Evolutionary conservation across 73 alveolate species (phyloP), one percentile per base, ranked within the genome.

Genomic region (Effrenium voratum): DNA sequence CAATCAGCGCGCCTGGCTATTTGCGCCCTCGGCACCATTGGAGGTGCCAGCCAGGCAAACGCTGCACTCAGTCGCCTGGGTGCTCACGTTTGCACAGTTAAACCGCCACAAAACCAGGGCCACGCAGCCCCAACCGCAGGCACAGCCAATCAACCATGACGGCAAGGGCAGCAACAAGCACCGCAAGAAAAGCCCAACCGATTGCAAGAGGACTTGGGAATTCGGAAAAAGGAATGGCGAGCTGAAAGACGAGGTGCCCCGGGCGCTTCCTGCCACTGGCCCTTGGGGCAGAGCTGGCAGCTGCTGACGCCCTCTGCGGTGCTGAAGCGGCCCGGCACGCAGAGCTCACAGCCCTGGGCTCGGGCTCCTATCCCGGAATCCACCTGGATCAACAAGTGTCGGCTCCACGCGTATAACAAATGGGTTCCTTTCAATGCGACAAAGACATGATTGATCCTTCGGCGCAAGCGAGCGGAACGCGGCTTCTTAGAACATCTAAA

Each of bases 301-400:
- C 50, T 40, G 47, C 50, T 30, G 10, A 83, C 0, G 68, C 84
- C 95, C 59, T 24, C 83, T 19, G 38, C 70, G 40, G 83, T 55
- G 41, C 82, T 76, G 84, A 44, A 43, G 49, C 95, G 82, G 47
- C 95, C 95, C 16, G 95, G 83, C 38, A 75, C 83, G 36, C 95
- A 86, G 50, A 66, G 49, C 50, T 86, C 95, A 32, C 95, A 86
- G 83, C 50, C 92, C 92, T 82, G 40, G 75, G 13, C n/a, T n/a
- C n/a, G n/a, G n/a, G n/a, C n/a, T n/a, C n/a, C n/a, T n/a, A n/a
- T n/a, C n/a, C n/a, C n/a, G n/a, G n/a, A n/a, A n/a, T n/a, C n/a
- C n/a, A n/a, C n/a, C n/a, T n/a, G n/a, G n/a, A n/a, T n/a, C n/a
- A n/a, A n/a, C n/a, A n/a, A n/a, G n/a, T n/a, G n/a, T n/a, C n/a